Evolutionary conservation across 1,284 basidiomycete species (phyloP), one percentile per base, ranked within the genome.

Genomic region (Coniophora puteana): DNA sequence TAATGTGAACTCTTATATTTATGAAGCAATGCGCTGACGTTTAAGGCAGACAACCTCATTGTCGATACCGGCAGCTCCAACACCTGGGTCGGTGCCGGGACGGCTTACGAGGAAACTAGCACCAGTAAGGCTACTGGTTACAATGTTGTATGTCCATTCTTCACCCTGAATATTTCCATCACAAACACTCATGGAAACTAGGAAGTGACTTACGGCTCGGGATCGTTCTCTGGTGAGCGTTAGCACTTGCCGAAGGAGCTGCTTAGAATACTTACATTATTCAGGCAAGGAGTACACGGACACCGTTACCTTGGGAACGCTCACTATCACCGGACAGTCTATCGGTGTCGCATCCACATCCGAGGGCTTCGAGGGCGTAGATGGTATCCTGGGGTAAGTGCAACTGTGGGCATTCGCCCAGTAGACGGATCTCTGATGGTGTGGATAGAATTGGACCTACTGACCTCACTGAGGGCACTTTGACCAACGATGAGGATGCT

Each of bases 1-100:
- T 72, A 63, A 55, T 53, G 62, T 14, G 30, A 24, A 8, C 21
- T 26, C 17, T 24, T 7, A 16, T 23, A 22, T 29, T 28, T 8
- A 40, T 29, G 17, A n/a, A 12, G 8, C 13, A 16, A 32, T 32
- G n/a, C 5, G 12, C 13, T n/a, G 13, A 17, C 12, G 30, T 1
- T 16, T 18, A 14, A 7, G 24, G 25, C 33, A 50, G 52, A 45
- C 34, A 34, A 36, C 17, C 39, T 54, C 33, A 40, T 54, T 24
- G 48, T 48, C 40, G 48, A 52, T 38, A 44, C 39, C 11, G 46
- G 47, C 36, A 70, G 67, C 48, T 76, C 76, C 18, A 80, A 80
- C 62, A 80, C 77, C 6, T 81, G 80, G 80, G 62, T 81, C 36
- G 77, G 78, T 28, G 73, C 78, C 18, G 57, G 45, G n/a, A 61